Conservation (phyloP, 768 basidiomycete species). For the Galerina marginata region DNA sequence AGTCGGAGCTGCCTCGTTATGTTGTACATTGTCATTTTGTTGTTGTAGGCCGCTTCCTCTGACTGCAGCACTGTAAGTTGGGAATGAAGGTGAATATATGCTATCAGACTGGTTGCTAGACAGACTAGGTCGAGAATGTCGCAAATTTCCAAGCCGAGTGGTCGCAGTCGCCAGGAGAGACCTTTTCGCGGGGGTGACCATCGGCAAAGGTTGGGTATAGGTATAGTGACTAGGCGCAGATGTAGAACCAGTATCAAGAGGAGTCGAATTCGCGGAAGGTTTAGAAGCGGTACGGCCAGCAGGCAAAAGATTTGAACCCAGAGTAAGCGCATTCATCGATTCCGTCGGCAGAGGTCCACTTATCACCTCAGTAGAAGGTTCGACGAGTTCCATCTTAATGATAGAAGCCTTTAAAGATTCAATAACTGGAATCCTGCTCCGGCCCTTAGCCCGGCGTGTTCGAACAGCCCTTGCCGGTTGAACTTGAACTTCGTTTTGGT, state of each 20-base stretch:
- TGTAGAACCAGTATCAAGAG: too few species aligned
- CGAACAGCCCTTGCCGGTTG: not conserved
- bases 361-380: not conserved
- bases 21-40: not conserved
- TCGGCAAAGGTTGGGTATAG: conserved; percentile 3
- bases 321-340: too few species aligned
- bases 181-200: conserved; percentile 19
- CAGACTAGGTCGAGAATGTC: conserved; percentile 1
- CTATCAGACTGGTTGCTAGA: conserved; percentile 1
- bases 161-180: conserved; percentile 11
- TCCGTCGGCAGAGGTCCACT: too few species aligned
- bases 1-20: not conserved
- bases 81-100: conserved; percentile 6
- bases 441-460: not conserved
- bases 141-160: not conserved
- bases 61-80: too few species aligned
- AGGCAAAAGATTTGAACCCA: too few species aligned
- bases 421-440: too few species aligned
- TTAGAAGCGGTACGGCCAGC: too few species aligned
- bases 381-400: conserved; percentile 15
- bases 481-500: not conserved
- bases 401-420: not conserved
- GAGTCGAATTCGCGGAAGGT: too few species aligned
- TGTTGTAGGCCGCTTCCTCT: not conserved
- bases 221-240: not conserved